These are phyloP conservation scores for Petunia hybrid DNA, from an alignment of 305 asterid genomes.

Conservation along the genomic window DNA sequence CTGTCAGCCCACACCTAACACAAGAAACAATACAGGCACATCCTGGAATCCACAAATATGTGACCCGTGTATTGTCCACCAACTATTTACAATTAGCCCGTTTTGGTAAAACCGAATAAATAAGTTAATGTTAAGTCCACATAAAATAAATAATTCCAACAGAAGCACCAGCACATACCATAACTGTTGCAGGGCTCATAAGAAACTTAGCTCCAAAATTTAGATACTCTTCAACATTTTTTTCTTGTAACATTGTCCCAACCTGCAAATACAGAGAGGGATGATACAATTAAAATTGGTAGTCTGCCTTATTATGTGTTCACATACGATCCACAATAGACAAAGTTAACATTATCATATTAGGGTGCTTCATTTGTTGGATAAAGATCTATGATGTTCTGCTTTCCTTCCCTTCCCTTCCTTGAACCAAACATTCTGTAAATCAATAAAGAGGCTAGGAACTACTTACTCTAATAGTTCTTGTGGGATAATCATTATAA, in stretches of 20 bases:
- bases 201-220: constrained; percentile 82
- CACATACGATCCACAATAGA: constrained; percentile 10
- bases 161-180: constrained; percentile 49
- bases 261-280: constrained; percentile 48
- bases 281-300: background rate
- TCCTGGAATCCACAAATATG: too few species aligned
- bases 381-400: background rate
- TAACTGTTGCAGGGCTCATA: constrained; percentile 83
- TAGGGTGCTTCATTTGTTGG: background rate
- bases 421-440: constrained; percentile 1
- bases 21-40: too few species aligned
- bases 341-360: background rate
- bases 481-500: constrained; percentile 68
- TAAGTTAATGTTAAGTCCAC: too few species aligned
- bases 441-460: constrained; percentile 13
- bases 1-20: too few species aligned
- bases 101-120: too few species aligned
- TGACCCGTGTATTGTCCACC: too few species aligned
- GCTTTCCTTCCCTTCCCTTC: background rate
- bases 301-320: background rate
- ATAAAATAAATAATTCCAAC: too few species aligned
- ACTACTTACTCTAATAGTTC: constrained; percentile 72
- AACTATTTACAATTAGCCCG: too few species aligned
- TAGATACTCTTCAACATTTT: constrained; percentile 63
- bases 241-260: constrained; percentile 72